Evolutionary conservation across 2,329 filamentous ascomycete species (phyloP), one percentile per base, ranked within the genome.

Genomic region (Trichoderma harzianum): DNA sequence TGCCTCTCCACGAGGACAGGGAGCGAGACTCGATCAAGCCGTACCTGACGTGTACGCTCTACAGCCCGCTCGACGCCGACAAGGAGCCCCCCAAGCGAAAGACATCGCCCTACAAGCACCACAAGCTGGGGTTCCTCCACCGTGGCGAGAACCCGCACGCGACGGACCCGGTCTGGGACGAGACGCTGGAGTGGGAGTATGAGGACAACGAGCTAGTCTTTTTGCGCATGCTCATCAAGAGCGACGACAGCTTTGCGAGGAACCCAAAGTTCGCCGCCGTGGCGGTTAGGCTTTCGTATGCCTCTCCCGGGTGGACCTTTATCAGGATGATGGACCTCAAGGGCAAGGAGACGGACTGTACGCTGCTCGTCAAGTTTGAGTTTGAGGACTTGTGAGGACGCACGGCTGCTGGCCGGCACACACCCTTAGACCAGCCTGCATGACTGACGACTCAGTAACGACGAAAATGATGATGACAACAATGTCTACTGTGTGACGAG

Each of bases 181-280:
- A 92, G 78, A 83, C 82, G 16, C 81, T 92, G 10, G 89, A 91
- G 76, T 92, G 90, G 90, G 88, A 90, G 73, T 92, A 88, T 75
- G 87, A 90, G 7, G 90, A 91, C 70, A 91, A 89, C 74, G 90
- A 92, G 77, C 77, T 92, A 62, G 86, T 86, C 0, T 92, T 92
- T 75, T 74, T 92, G 74, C 83, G 90, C 0, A 84, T 92, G 72
- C 81, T 92, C 55, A 84, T 92, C 80, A 92, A 92, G 83, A 90
- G 87, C 74, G 90, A 92, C 72, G 88, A 90, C 72, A 85, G 84
- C 73, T 92, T 89, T 78, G 82, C 88, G 0, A 82, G 81, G 58
- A 92, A 92, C 74, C 89, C 90, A 0, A 86, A 89, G 67, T 86
- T 91, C 73, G 87, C 86, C 0, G 89, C 90, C 2, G 83, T 87